Percentiles rank a stretch among this genome's conserved stretches.
phyloP scores from a whole-genome alignment of 805 yeast species.

The Candida palmyrensis region DNA sequence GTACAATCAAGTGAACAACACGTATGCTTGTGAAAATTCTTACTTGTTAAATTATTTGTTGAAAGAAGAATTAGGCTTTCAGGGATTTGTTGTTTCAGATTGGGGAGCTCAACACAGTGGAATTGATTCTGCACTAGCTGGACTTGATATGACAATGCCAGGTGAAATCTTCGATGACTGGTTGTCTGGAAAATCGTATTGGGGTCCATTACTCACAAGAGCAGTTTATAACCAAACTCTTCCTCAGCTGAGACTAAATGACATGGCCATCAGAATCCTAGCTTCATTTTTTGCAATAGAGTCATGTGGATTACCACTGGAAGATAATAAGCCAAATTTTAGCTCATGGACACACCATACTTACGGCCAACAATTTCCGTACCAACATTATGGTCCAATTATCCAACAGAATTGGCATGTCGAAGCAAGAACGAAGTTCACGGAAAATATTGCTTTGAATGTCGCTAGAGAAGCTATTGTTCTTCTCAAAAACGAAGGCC shows the following conservation, averaged over 20 bases:
- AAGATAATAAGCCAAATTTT: slow-evolving; percentile 43
- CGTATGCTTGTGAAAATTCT: slow-evolving; percentile 57
- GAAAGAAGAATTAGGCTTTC: slow-evolving; percentile 60
- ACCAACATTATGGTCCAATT: slow-evolving; percentile 50
- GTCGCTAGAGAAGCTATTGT: slow-evolving; percentile 57
- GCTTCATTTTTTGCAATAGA: slow-evolving; percentile 51
- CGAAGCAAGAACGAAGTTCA: slow-evolving; percentile 46
- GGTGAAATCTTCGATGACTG: slow-evolving; percentile 50
- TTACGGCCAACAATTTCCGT: slow-evolving; percentile 49
- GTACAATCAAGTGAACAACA: slow-evolving; percentile 51
- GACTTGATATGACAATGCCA: slow-evolving; percentile 66
- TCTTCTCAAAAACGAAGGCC: slow-evolving; percentile 48
- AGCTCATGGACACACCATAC: slow-evolving; percentile 56
- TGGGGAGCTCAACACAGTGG: slow-evolving; percentile 66
- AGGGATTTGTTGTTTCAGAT: slow-evolving; percentile 63
- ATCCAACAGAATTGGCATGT: slow-evolving; percentile 49
- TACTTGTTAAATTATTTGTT: slow-evolving; percentile 48
- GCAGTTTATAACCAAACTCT: slow-evolving; percentile 53
- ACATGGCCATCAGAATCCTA: slow-evolving; percentile 56
- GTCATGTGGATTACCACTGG: slow-evolving; percentile 24
- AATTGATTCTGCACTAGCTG: slow-evolving; percentile 50
- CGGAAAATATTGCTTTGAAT: slow-evolving; percentile 44
- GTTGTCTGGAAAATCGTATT: slow-evolving; percentile 48
- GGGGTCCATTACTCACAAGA: slow-evolving; percentile 54
- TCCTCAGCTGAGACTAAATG: slow-evolving; percentile 49